Evolutionary conservation across 2,329 filamentous ascomycete species (phyloP).

Genomic region (Colletotrichum sp.): DNA sequence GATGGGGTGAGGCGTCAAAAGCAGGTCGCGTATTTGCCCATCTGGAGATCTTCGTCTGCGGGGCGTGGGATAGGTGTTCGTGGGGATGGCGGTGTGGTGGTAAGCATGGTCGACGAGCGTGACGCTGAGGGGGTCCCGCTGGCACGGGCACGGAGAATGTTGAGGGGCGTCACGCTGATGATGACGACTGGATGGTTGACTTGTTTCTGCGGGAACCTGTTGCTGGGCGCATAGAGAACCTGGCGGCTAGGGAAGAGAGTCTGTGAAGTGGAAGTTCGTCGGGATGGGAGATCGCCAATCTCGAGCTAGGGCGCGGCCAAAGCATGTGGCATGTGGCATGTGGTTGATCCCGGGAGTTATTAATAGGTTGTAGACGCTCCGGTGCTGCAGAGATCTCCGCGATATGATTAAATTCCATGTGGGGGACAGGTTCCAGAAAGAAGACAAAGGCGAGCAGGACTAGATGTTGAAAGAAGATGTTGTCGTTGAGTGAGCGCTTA

Average conservation of each 20-base stretch:
- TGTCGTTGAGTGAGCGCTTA: constrained; percentile 17
- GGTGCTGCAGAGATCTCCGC: neutral
- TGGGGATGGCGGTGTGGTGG: neutral
- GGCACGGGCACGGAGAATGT: neutral
- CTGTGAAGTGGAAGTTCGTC: neutral
- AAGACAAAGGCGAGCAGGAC: neutral
- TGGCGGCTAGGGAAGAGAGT: neutral
- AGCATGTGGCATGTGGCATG: neutral
- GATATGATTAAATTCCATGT: neutral
- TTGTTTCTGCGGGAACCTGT: neutral
- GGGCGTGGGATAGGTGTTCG: neutral
- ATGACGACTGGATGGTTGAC: neutral
- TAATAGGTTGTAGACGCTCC: constrained; percentile 6
- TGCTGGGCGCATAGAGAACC: constrained; percentile 3
- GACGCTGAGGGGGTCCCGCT: neutral
- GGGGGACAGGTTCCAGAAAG: constrained; percentile 12
- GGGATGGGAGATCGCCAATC: neutral
- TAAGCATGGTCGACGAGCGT: constrained; percentile 1
- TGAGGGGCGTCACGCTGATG: neutral
- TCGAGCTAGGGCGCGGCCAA: neutral
- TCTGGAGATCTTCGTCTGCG: constrained; percentile 8
- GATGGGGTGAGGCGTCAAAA: constrained; percentile 12
- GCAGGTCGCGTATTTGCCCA: neutral
- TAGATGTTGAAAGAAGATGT: neutral
- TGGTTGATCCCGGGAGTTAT: constrained; percentile 17